These are phyloP conservation scores for Onygenales sp. DNA, from an alignment of 2,329 filamentous ascomycete genomes.

Conservation along the genomic window DNA sequence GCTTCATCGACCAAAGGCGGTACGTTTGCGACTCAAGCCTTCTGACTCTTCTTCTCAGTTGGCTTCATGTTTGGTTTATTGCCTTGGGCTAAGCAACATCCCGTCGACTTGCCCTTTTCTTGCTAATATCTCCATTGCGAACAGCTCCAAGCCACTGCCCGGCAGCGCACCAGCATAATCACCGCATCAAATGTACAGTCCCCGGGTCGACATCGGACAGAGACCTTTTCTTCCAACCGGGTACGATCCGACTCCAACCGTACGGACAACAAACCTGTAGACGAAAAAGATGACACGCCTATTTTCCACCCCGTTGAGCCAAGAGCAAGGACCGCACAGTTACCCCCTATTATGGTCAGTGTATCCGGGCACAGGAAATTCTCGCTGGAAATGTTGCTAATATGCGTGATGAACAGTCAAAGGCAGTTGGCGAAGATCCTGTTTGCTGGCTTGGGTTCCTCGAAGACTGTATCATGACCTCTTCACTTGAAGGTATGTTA, in stretches of 20 bases:
- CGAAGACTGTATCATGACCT: constrained; percentile 84
- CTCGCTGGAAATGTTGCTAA: not conserved
- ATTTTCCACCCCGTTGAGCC: constrained; percentile 75
- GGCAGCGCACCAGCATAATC: constrained; percentile 30
- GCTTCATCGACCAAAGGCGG: constrained; percentile 81
- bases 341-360: constrained; percentile 81
- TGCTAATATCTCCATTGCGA: constrained; percentile 1
- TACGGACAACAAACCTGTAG: constrained; percentile 33
- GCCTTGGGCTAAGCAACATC: too few relatives aligned
- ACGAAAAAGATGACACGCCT: constrained; percentile 47
- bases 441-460: constrained; percentile 89
- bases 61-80: not conserved
- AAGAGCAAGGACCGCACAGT: constrained; percentile 69
- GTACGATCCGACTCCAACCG: constrained; percentile 63
- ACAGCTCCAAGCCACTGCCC: constrained; percentile 26
- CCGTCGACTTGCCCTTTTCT: not conserved
- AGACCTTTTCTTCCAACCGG: constrained; percentile 50
- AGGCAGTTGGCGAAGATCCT: constrained; percentile 75
- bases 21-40: constrained; percentile 37
- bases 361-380: not conserved
- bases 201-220: constrained; percentile 53
- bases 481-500: constrained; percentile 73
- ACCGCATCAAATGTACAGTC: constrained; percentile 17
- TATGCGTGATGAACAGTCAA: constrained; percentile 50
- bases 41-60: not conserved